Base-by-base conservation (phyloP, 345 rosid genomes). In the Eucalyptus pauciflora region DNA sequence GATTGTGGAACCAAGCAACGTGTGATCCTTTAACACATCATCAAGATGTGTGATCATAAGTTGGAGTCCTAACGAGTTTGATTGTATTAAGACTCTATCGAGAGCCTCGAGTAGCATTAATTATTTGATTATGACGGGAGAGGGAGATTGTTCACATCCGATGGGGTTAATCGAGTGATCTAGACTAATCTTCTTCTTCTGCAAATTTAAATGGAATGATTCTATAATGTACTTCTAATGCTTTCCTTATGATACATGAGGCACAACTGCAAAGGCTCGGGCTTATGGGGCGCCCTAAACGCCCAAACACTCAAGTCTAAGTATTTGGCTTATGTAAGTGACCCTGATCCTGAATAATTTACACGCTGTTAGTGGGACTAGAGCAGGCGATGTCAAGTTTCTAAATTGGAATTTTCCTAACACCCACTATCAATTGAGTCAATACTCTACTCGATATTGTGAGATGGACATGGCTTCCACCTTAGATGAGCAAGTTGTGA, bases 201-300 rank as follows among this genome's bases (percentile, higher is more conserved):
- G 16, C 69, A 62, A 62, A 13, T 52, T 14, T n/a, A n/a, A 64
- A 64, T 64, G 76, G 20, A 15, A 64, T 8, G 37, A 13, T n/a
- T 64, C 37, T n/a, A n/a, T 64, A 7, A 64, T 64, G 76, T 64
- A n/a, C 17, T 64, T n/a, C 10, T n/a, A 64, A 31, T 29, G 37
- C 4, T n/a, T 64, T 64, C 8, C 37, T 64, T 14, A n/a, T n/a
- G n/a, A n/a, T n/a, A 62, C 33, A 13, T 31, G 15, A n/a, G 76
- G 76, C 76, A 64, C 0, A 7, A 64, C 20, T 8, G 10, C 76
- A n/a, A 1, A n/a, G 76, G 76, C 5, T n/a, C 3, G 1, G 10
- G 76, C 37, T 64, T 4, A 64, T 29, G 76, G 18, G 33, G 41
- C 0, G 5, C 0, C 37, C 76, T 64, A n/a, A 7, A 64, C 18